Base-by-base conservation (phyloP, 225 moss, liverwort and hornwort genomes). In the Physcomitrium patens region DNA sequence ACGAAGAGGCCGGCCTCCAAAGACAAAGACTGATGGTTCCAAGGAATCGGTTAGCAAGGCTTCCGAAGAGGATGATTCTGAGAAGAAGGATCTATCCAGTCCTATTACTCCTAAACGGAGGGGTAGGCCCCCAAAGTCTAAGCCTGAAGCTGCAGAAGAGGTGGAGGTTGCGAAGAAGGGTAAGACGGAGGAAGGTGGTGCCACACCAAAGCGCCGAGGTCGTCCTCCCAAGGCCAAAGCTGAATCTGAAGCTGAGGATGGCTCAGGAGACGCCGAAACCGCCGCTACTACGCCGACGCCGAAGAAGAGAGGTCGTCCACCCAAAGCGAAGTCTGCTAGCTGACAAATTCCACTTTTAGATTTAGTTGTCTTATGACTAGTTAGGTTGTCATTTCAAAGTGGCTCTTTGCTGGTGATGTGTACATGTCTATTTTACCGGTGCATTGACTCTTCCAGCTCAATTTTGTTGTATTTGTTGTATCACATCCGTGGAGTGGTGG, bases 291-390 rank as follows among this genome's bases (percentile, higher is more conserved):
- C 69, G 2, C 76, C 82, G 12, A 77, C 73, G 10, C 75, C 78
- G 0, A 83, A 81, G 76, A 83, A 81, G 52, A 65, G 83, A 81
- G 86, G 86, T 16, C 83, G 86, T 43, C 86, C 86, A 16, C 57
- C 80, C 0, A 86, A 86, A 73, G n/a, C 76, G 4, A 80, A 72
- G 76, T 26, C 78, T 42, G 54, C 51, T 43, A 71, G 65, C 11
- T 74, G 62, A 51, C 60, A 23, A 53, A 59, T 46, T 59, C 45
- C 19, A 5, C 23, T 53, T 42, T 68, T 22, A 17, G 64, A 43
- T 42, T 48, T 79, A 53, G 76, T 78, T 60, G 26, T 24, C 54
- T 17, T 55, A 43, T 67, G 75, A 19, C 47, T 59, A 66, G 41
- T 15, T 81, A 60, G 54, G 63, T 78, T 68, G 72, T 76, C 67